Percentiles rank a stretch among this genome's conserved stretches.
Evolutionary conservation across 345 rosid genomes (phyloP).

Genomic region (Syzygium oleosum): DNA sequence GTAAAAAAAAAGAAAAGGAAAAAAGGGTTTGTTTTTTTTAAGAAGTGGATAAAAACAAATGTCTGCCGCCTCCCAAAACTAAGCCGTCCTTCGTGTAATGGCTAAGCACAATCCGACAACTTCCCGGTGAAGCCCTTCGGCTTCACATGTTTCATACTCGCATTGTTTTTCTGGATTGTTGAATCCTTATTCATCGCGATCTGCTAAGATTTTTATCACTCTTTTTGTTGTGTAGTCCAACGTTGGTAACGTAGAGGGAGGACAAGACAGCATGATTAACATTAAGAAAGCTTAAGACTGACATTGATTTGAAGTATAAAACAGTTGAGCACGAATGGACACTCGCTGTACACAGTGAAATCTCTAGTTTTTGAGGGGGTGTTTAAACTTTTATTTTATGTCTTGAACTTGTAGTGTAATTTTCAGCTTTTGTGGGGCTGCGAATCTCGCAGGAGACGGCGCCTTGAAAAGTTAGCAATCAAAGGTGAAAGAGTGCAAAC

Average conservation of each 20-base stretch:
- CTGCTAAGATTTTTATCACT: neutral
- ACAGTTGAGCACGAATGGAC: neutral
- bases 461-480: neutral
- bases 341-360: neutral
- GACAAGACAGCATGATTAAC: neutral
- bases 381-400: neutral
- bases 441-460: neutral
- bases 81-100: neutral
- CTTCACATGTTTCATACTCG: neutral
- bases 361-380: neutral
- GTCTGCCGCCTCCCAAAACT: neutral
- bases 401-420: neutral
- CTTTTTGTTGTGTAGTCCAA: neutral
- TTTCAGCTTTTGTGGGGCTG: neutral
- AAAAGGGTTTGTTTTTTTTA: neutral
- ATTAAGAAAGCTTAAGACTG: neutral
- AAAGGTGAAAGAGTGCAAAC: neutral
- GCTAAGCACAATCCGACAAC: neutral
- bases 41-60: neutral
- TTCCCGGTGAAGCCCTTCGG: neutral
- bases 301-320: neutral
- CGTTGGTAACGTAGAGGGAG: neutral
- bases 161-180: neutral
- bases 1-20: neutral
- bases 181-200: neutral